These are phyloP conservation scores for Trichocladium antarcticum DNA, from an alignment of 495 filamentous ascomycete genomes.

Conservation along the genomic window DNA sequence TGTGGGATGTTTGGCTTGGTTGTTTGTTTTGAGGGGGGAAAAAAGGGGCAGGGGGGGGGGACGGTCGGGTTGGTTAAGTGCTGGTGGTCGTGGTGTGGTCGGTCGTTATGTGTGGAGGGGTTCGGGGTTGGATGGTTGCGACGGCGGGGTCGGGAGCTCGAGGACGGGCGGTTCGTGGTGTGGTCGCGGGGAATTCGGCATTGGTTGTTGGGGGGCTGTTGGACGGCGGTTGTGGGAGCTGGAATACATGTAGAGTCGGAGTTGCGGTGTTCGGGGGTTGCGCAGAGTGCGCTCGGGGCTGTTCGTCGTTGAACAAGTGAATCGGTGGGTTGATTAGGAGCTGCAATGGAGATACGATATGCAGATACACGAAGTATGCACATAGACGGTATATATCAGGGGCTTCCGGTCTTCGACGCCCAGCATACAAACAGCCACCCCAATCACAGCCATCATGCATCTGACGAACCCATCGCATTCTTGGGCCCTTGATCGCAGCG, in stretches of 20 bases:
- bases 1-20: not conserved
- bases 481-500: not conserved
- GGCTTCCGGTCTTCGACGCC: no score
- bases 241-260: not conserved
- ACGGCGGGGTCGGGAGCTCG: not conserved
- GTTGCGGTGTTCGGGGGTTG: not conserved
- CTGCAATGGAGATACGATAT: not conserved
- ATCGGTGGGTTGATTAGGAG: not conserved
- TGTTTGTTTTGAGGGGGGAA: not conserved
- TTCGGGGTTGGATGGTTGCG: no score
- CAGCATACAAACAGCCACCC: no score
- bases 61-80: no score
- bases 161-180: not conserved
- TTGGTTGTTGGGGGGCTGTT: not conserved
- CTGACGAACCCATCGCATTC: not conserved
- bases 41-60: no score
- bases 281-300: not conserved
- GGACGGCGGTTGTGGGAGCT: not conserved
- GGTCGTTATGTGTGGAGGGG: no score
- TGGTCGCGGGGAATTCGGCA: not conserved
- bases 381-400: not conserved
- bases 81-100: no score
- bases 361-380: constrained; percentile 3
- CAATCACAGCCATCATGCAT: not conserved
- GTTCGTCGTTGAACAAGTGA: not conserved